These are phyloP conservation scores for Canavalia ensiformis DNA, from an alignment of 306 rosid species.

Conservation along the genomic window DNA sequence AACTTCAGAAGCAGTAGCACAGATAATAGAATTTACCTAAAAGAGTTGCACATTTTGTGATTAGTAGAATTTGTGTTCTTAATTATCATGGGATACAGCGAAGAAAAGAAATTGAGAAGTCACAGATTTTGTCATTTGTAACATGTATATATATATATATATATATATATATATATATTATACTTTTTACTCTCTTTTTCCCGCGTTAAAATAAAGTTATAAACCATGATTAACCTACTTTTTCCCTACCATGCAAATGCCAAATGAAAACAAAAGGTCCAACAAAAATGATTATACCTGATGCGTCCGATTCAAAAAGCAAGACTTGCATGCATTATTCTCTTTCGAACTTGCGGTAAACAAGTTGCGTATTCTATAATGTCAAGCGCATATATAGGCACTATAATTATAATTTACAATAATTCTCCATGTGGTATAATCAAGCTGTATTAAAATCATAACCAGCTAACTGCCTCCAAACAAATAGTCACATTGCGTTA, in stretches of 20 bases:
- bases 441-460: constrained; percentile 15
- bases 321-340: constrained; percentile 32
- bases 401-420: background rate
- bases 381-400: constrained; percentile 18
- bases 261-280: constrained; percentile 38
- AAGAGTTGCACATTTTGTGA: background rate
- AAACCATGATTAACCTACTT: constrained; percentile 18
- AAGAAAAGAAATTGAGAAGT: background rate
- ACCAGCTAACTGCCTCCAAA: constrained; percentile 44
- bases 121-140: constrained; percentile 19
- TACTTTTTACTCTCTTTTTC: background rate
- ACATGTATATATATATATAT: background rate
- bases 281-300: constrained; percentile 42
- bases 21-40: background rate
- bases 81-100: background rate
- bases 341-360: constrained; percentile 38
- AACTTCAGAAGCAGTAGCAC: too few relatives aligned
- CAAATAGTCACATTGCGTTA: constrained; percentile 38
- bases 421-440: constrained; percentile 41
- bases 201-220: background rate
- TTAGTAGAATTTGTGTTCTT: constrained; percentile 11
- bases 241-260: constrained; percentile 38
- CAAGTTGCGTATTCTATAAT: constrained; percentile 47
- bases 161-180: background rate
- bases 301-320: constrained; percentile 29